These are phyloP conservation scores for Alternaria sp. DNA, from an alignment of 2,329 filamentous ascomycete genomes.

Conservation along the genomic window DNA sequence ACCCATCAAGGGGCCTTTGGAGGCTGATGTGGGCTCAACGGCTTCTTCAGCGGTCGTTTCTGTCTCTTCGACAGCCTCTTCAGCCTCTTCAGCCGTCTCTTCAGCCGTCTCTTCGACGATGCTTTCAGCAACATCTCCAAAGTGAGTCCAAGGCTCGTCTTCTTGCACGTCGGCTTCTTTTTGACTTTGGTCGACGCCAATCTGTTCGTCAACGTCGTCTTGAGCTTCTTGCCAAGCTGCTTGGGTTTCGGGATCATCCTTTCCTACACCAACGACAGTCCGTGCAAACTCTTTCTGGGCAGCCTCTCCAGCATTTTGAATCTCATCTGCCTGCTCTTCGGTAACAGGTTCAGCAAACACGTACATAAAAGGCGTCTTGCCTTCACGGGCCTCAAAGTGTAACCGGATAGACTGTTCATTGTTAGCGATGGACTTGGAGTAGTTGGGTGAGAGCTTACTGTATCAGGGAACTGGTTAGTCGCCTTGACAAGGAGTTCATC, in stretches of 20 bases:
- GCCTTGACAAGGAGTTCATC: conserved; percentile 82
- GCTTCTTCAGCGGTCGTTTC: neutral
- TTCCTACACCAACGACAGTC: conserved; percentile 60
- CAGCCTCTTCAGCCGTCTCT: neutral
- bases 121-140: neutral
- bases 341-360: conserved; percentile 88
- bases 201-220: conserved; percentile 45
- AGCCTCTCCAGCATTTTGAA: conserved; percentile 73
- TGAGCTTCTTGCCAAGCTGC: conserved; percentile 46
- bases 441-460: conserved; percentile 48
- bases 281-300: conserved; percentile 75
- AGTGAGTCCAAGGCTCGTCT: conserved; percentile 1
- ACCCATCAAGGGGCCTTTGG: conserved; percentile 62
- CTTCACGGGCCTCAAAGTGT: conserved; percentile 78
- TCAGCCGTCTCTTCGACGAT: neutral
- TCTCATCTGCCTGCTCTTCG: conserved; percentile 72
- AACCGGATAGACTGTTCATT: conserved; percentile 70
- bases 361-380: conserved; percentile 75
- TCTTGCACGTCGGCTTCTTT: conserved; percentile 11
- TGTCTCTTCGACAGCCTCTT: conserved; percentile 5
- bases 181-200: conserved; percentile 39
- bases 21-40: neutral
- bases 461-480: conserved; percentile 75
- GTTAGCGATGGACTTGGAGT: conserved; percentile 17
- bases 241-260: conserved; percentile 42